Evolutionary conservation across 768 basidiomycete genomes (phyloP).

Genomic region (Trichaptum fuscoviolaceum): DNA sequence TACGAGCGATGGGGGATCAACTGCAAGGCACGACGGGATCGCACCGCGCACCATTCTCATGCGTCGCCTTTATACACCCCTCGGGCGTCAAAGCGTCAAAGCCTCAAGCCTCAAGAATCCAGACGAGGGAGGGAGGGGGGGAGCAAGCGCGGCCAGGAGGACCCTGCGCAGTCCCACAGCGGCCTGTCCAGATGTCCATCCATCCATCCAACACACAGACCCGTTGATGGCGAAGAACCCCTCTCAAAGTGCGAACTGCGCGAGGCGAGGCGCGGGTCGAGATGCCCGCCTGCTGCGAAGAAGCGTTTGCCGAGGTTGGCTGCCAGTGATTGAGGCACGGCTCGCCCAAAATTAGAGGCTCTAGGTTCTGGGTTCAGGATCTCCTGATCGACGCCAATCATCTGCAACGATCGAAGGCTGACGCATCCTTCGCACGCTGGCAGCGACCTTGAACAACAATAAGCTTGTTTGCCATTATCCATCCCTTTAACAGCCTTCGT

Average conservation of each 20-base stretch:
- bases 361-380: not conserved
- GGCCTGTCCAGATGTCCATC: not conserved
- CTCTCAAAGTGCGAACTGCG: not conserved
- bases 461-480: not conserved
- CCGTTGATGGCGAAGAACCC: not conserved
- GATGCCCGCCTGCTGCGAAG: not conserved
- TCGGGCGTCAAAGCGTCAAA: not conserved
- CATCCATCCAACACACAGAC: no score
- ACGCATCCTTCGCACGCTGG: not conserved
- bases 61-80: not conserved
- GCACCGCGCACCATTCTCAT: no score
- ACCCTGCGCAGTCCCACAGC: not conserved
- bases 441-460: no score
- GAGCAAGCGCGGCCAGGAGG: not conserved
- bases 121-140: no score
- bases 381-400: slow-evolving; percentile 1
- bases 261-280: not conserved
- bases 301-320: not conserved
- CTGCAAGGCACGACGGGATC: not conserved
- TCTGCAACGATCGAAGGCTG: not conserved
- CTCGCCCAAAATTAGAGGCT: not conserved
- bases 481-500: not conserved
- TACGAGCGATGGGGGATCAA: no score
- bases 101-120: no score
- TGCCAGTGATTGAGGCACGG: not conserved